Conservation (phyloP, 106 monocot species). For the Vanilla planifolia region DNA sequence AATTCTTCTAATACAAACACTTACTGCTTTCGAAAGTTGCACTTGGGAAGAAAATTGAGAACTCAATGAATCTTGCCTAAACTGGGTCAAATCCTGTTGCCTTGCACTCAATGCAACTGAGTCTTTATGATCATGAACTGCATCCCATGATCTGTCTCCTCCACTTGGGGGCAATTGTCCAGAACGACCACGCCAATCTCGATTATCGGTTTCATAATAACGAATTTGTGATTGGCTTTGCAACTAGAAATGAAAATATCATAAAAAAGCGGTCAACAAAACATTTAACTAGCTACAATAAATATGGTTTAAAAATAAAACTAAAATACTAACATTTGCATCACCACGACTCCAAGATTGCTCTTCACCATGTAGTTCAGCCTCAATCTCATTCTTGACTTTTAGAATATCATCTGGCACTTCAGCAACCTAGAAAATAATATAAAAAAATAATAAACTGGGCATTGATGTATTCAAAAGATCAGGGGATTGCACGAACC, state of each 20-base stretch:
- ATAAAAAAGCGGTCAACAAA: no score
- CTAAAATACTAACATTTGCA: conserved; percentile 41
- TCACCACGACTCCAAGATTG: conserved; percentile 67
- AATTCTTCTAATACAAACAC: neutral
- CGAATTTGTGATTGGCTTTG: conserved; percentile 45
- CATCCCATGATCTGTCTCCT: conserved; percentile 76
- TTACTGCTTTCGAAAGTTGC: conserved; percentile 45
- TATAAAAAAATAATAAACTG: conserved; percentile 1
- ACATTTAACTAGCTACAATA: no score
- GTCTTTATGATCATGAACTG: conserved; percentile 45
- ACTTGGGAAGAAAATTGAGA: conserved; percentile 26
- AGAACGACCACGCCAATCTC: conserved; percentile 69
- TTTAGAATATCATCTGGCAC: conserved; percentile 60
- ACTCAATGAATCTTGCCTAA: conserved; percentile 19
- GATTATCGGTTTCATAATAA: conserved; percentile 59
- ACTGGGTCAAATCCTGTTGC: conserved; percentile 18
- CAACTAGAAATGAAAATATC: conserved; percentile 10
- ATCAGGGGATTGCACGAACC: neutral
- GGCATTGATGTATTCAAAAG: neutral
- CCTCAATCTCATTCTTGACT: conserved; percentile 64
- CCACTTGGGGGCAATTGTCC: conserved; percentile 24
- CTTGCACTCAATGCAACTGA: conserved; percentile 18
- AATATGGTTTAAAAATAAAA: neutral
- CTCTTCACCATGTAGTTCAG: conserved; percentile 62
- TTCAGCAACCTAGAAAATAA: conserved; percentile 32